Evolutionary conservation across 495 filamentous ascomycete species (phyloP).

Genomic region (Penicillium simplicissimum): DNA sequence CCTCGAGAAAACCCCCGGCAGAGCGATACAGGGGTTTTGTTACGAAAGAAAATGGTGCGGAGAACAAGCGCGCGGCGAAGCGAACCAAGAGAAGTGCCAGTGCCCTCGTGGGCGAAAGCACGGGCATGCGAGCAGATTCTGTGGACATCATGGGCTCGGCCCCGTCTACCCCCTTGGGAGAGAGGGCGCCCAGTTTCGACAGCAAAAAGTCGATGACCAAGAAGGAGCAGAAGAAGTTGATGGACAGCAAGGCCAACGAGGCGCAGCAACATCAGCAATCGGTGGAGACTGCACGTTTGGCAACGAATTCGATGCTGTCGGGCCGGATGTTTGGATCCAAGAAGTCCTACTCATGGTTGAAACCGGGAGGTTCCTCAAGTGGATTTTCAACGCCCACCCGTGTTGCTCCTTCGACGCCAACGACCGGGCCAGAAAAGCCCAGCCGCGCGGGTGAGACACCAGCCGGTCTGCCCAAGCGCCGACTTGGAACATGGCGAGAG

Average conservation of each 20-base stretch:
- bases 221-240: conserved; percentile 53
- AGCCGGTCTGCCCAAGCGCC: conserved; percentile 30
- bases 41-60: conserved; percentile 38
- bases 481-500: conserved; percentile 50
- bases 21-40: conserved; percentile 40
- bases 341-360: conserved; percentile 51
- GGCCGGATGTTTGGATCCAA: conserved; percentile 47
- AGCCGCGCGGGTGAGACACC: conserved; percentile 33
- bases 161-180: conserved; percentile 44
- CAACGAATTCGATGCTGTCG: conserved; percentile 47
- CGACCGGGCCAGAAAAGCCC: conserved; percentile 34
- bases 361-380: conserved; percentile 39
- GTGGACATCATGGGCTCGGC: conserved; percentile 44
- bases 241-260: conserved; percentile 51
- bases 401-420: conserved; percentile 36
- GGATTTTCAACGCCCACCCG: conserved; percentile 45
- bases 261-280: conserved; percentile 53
- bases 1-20: conserved; percentile 27
- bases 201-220: conserved; percentile 56
- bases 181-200: conserved; percentile 48
- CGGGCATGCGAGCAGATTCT: conserved; percentile 34
- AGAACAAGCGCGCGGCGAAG: conserved; percentile 55
- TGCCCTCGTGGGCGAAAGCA: conserved; percentile 20
- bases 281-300: conserved; percentile 49
- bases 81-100: conserved; percentile 48